phyloP scores from a whole-genome alignment of 1,284 basidiomycete genomes.

The Moesziomyces antarcticus region DNA sequence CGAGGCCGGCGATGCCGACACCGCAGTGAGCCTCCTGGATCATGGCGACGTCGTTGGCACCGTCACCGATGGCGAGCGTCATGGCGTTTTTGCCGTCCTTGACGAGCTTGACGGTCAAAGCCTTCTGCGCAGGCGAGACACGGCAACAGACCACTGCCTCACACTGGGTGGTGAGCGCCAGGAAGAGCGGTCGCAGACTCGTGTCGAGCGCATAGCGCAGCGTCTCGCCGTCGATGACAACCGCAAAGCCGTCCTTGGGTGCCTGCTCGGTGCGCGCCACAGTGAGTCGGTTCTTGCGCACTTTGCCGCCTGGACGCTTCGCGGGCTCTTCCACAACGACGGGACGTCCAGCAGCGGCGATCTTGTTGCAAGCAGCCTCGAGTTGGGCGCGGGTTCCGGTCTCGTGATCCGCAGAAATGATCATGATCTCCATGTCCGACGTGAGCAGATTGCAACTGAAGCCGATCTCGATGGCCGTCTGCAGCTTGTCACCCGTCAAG shows the following conservation, averaged over 20 bases:
- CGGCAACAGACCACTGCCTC: conserved; percentile 97
- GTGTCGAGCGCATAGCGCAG: conserved; percentile 82
- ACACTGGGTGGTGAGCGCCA: conserved; percentile 92
- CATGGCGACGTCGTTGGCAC: conserved; percentile 95
- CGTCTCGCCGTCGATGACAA: conserved; percentile 96
- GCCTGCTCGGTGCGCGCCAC: conserved; percentile 45
- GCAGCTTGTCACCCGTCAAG: conserved; percentile 92
- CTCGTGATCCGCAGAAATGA: conserved; percentile 84
- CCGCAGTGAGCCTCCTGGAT: conserved; percentile 98
- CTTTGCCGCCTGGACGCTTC: conserved; percentile 33
- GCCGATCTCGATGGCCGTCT: conserved; percentile 96
- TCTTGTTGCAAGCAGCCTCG: conserved; percentile 92
- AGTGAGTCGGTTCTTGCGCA: conserved; percentile 44
- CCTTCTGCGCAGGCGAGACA: conserved; percentile 95
- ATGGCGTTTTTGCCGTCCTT: conserved; percentile 95
- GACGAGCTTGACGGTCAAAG: conserved; percentile 90
- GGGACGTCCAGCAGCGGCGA: conserved; percentile 81
- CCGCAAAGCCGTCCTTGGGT: conserved; percentile 76
- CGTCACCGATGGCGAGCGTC: conserved; percentile 96
- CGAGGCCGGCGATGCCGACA: conserved; percentile 90
- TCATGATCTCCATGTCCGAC: conserved; percentile 82
- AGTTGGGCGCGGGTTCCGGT: conserved; percentile 85
- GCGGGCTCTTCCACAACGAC: conserved; percentile 62
- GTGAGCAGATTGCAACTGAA: conserved; percentile 56
- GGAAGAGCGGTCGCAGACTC: conserved; percentile 84